Evolutionary conservation across 176 grass and related monocot species (phyloP).

Genomic region (Ensete glaucum): DNA sequence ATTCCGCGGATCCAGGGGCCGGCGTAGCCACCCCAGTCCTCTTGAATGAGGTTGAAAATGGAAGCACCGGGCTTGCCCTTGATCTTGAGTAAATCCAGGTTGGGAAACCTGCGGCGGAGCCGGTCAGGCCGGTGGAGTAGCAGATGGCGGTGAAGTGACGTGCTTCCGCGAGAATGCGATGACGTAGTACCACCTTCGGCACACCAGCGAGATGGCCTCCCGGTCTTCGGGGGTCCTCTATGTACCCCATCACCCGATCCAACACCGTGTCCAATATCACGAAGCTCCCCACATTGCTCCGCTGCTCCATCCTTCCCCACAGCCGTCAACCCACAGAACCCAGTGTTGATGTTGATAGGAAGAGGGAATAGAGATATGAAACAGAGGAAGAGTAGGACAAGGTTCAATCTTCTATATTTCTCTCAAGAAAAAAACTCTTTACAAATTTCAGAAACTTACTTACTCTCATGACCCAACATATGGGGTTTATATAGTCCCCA

Average conservation of each 20-base stretch:
- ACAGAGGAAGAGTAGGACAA: no score
- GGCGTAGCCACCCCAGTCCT: constrained; percentile 71
- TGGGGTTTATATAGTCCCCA: no score
- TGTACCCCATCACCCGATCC: constrained; percentile 47
- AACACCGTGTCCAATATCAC: constrained; percentile 57
- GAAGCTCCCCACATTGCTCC: constrained; percentile 40
- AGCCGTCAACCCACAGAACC: neutral
- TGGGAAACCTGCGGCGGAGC: constrained; percentile 59
- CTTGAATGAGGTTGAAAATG: constrained; percentile 91
- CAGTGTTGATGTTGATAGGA: no score
- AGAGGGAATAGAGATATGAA: no score
- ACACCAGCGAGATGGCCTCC: constrained; percentile 77
- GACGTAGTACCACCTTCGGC: constrained; percentile 51
- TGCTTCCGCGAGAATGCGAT: constrained; percentile 60
- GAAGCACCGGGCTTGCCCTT: constrained; percentile 78
- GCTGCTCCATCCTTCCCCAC: neutral
- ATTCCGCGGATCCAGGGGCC: neutral
- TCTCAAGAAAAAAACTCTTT: no score
- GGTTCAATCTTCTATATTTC: no score
- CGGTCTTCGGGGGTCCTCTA: constrained; percentile 80
- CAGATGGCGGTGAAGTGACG: constrained; percentile 70
- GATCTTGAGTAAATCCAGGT: constrained; percentile 79
- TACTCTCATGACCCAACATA: no score
- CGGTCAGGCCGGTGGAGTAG: constrained; percentile 61
- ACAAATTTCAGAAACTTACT: no score